Evolutionary conservation across 495 filamentous ascomycete species (phyloP).

Genomic region (Penicillium malachiteum): DNA sequence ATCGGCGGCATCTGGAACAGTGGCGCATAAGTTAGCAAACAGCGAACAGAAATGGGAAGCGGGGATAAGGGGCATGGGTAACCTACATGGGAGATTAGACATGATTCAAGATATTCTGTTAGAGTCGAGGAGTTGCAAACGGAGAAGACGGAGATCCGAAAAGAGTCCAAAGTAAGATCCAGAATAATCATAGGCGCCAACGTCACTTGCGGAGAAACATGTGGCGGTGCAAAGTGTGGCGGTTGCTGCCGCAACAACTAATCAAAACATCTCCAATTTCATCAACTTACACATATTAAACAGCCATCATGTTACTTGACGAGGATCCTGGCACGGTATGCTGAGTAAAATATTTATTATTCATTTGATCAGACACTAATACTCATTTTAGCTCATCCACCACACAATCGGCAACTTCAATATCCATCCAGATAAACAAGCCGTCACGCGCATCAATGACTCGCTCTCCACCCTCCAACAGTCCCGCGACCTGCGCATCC

Average conservation of each 20-base stretch:
- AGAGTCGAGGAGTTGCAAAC: background rate
- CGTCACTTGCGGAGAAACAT: constrained; percentile 38
- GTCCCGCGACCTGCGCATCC: constrained; percentile 72
- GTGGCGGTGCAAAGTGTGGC: constrained; percentile 49
- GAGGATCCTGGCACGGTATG: constrained; percentile 84
- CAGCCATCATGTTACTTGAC: constrained; percentile 84
- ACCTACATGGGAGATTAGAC: constrained; percentile 74
- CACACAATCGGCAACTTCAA: constrained; percentile 94
- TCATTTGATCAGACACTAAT: background rate
- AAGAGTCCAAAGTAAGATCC: constrained; percentile 1
- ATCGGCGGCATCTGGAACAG: constrained; percentile 81
- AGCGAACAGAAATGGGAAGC: constrained; percentile 12
- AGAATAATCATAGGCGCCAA: constrained; percentile 18
- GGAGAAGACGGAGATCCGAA: background rate
- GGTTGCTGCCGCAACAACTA: constrained; percentile 52
- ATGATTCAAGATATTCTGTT: constrained; percentile 32
- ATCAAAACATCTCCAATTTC: constrained; percentile 22
- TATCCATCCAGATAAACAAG: constrained; percentile 80
- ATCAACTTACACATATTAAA: background rate
- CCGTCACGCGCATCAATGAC: constrained; percentile 81
- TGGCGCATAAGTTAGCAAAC: constrained; percentile 14
- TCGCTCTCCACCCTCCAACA: constrained; percentile 75
- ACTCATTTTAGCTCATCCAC: constrained; percentile 67
- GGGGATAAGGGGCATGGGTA: background rate
- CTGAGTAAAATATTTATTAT: background rate